Conservation (phyloP, 192 early-diverging fungal species). For the Dimargaris cristalligena region DNA sequence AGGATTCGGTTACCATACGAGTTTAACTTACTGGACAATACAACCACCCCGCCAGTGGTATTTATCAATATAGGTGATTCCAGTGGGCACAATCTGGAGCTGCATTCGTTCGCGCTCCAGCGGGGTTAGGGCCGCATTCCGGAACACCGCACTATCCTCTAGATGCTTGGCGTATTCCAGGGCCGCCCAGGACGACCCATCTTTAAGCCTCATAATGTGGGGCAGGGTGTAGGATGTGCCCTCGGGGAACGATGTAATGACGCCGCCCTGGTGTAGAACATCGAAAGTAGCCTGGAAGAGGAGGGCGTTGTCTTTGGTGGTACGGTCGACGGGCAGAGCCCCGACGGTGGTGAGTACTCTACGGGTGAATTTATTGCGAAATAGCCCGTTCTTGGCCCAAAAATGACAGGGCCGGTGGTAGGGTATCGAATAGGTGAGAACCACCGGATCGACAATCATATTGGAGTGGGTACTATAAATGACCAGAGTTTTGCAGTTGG, state of each 20-base stretch:
- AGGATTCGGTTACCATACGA: no score
- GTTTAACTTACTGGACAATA: no score
- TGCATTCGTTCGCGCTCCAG: conserved; percentile 9
- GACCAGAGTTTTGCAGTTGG: no score
- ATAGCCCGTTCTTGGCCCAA: conserved; percentile 35
- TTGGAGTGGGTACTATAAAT: conserved; percentile 29
- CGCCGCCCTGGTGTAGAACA: conserved; percentile 23
- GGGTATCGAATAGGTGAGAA: conserved; percentile 23
- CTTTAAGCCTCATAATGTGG: conserved; percentile 22
- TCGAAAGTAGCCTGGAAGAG: conserved; percentile 27
- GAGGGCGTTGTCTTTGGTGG: conserved; percentile 26
- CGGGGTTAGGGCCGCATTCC: conserved; percentile 5
- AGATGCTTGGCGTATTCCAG: conserved; percentile 27
- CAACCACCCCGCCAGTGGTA: conserved; percentile 27
- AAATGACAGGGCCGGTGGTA: conserved; percentile 25
- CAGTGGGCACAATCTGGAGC: conserved; percentile 23
- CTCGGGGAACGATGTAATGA: conserved; percentile 33
- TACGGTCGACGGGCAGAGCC: conserved; percentile 32
- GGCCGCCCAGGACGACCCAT: conserved; percentile 33
- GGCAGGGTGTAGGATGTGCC: conserved; percentile 26
- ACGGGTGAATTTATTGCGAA: conserved; percentile 16
- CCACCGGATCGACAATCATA: conserved; percentile 32
- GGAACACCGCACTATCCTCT: conserved; percentile 11
- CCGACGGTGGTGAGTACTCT: conserved; percentile 20
- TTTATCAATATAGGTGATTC: conserved; percentile 31